Base-by-base conservation (phyloP, 2,329 filamentous ascomycete genomes). In the Pestalotiopsis sp. region DNA sequence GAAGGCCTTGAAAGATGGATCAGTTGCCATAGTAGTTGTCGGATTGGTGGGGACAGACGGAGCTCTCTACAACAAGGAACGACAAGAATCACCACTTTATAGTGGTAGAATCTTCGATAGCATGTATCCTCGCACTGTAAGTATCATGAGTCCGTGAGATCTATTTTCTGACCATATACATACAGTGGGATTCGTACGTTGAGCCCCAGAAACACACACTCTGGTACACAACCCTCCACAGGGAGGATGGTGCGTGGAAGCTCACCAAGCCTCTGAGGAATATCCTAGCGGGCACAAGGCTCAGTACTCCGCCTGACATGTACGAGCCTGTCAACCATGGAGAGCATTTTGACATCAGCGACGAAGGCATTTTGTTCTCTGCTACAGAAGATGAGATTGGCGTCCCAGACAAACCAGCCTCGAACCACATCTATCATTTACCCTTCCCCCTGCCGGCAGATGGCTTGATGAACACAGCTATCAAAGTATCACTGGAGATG, bases 61-160 rank as follows among this genome's bases (percentile, higher is more conserved):
- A 2, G 45, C 66, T 14, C 70, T 82, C 23, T 79, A 75, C 70
- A 80, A 80, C 68, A 76, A 76, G 4, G 71, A 78, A 64, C 66
- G 66, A 1, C 70, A 69, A 6, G 68, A 73, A 36, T 72, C 69
- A 41, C 68, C 67, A 49, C 13, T 49, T n/a, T 75, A 76, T 36
- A 77, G 75, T 1, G 80, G 73, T 4, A 76, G 75, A 36, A 73
- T 82, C 11, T 81, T 79, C 68, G 78, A 81, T 67, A 75, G 72
- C 0, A 76, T 75, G 64, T 73, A 75, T 9, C 73, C 82, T 11
- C 75, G 77, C 61, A 68, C 74, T 61, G 80, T 82, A 70, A 75
- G 80, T 71, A 20, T 41, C 14, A 20, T 66, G 13, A 14, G 25
- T 3, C 38, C 3, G 1, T 25, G 11, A 3, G 9, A 31, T 25